Evolutionary conservation across 2,329 filamentous ascomycete species (phyloP).

Genomic region (Amauroascus verrucosus): DNA sequence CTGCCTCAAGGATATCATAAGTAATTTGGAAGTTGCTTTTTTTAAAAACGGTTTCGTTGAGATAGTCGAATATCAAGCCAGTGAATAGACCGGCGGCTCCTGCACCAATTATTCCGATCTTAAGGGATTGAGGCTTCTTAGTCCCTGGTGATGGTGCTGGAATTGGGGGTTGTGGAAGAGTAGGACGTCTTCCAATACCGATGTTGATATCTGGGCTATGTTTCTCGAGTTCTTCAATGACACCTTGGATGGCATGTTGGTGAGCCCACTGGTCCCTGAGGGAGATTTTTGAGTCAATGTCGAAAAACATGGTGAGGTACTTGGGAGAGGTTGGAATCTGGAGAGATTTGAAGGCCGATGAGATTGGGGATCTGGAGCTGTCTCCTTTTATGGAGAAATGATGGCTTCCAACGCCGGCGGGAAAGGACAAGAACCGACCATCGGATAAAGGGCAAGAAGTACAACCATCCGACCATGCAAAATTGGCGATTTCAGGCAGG

Average conservation of each 20-base stretch:
- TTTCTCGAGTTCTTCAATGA: neutral
- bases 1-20: neutral
- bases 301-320: neutral
- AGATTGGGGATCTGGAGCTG: neutral
- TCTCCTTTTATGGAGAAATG: neutral
- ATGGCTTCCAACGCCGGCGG: neutral
- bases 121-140: neutral
- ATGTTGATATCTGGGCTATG: neutral
- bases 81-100: neutral
- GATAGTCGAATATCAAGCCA: slow-evolving; percentile 1
- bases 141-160: neutral
- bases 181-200: neutral
- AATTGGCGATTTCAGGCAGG: neutral
- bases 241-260: neutral
- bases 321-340: neutral
- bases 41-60: neutral
- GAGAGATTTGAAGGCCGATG: neutral
- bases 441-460: too few species aligned
- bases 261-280: neutral
- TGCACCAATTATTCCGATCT: neutral
- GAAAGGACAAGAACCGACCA: too few species aligned
- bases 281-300: neutral
- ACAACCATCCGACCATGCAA: neutral
- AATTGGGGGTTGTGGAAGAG: neutral
- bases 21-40: neutral